phyloP scores from a whole-genome alignment of 352 stramenopile species.

The Pythium apleroticum region DNA sequence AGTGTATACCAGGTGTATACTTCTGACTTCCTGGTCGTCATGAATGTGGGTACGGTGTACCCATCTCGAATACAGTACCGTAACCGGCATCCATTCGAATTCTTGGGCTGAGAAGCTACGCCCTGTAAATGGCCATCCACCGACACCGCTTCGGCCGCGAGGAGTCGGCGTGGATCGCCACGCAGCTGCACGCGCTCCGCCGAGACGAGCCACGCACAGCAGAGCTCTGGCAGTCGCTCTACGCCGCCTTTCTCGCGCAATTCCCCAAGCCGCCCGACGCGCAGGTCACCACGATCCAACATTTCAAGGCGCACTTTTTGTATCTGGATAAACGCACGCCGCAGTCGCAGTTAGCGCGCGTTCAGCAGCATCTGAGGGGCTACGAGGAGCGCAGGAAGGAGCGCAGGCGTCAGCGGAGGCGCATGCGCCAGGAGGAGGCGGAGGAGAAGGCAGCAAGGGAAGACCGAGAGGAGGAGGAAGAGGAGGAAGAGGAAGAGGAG shows the following conservation, averaged over 20 bases:
- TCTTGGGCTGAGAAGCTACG: background rate
- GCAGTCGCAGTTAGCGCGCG: background rate
- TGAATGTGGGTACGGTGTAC: background rate
- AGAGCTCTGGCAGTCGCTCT: conserved; percentile 11
- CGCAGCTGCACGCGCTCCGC: conserved; percentile 3
- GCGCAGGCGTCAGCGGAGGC: too few relatives aligned
- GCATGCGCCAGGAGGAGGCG: background rate
- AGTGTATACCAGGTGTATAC: background rate
- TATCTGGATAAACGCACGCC: background rate
- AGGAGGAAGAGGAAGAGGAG: background rate
- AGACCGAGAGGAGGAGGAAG: background rate
- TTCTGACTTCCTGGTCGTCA: background rate
- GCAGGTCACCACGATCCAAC: background rate
- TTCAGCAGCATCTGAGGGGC: background rate
- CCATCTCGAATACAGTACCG: conserved; percentile 2
- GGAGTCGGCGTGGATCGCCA: conserved; percentile 14
- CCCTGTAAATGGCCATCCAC: background rate
- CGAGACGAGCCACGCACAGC: background rate
- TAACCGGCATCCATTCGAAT: background rate
- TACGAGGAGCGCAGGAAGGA: background rate
- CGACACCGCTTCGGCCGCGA: conserved; percentile 4
- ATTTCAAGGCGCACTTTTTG: background rate
- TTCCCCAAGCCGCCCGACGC: conserved; percentile 9
- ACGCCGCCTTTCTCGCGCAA: conserved; percentile 11
- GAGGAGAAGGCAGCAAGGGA: background rate